Percentiles rank a stretch among this genome's conserved stretches.
These are phyloP conservation scores for Entomophthora muscae DNA, from an alignment of 371 early-diverging fungal species.

Conservation along the genomic window DNA sequence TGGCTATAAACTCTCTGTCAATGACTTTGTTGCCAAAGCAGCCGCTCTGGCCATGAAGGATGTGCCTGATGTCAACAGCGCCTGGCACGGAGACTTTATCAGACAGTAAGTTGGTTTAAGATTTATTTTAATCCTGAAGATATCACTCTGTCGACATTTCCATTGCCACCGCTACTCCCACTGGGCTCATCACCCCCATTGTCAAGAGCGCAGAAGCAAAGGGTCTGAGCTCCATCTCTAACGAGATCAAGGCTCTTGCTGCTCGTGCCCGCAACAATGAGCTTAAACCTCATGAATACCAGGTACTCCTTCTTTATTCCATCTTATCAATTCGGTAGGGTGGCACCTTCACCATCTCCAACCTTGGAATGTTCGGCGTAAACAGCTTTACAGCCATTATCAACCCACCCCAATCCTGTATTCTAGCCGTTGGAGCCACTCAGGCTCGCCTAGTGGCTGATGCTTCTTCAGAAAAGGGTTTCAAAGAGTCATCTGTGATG, in stretches of 20 bases:
- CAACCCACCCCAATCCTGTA: slow-evolving; percentile 91
- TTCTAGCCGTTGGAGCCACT: slow-evolving; percentile 81
- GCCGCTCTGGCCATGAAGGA: slow-evolving; percentile 74
- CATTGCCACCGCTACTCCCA: slow-evolving; percentile 88
- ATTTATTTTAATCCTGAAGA: slow-evolving; percentile 16
- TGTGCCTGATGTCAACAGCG: slow-evolving; percentile 90
- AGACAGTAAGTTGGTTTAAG: slow-evolving; percentile 42
- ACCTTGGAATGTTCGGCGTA: slow-evolving; percentile 95
- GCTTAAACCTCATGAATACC: slow-evolving; percentile 89
- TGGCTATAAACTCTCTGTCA: slow-evolving; percentile 90
- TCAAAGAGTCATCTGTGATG: slow-evolving; percentile 22
- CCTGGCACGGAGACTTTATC: slow-evolving; percentile 88
- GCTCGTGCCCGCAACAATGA: slow-evolving; percentile 72
- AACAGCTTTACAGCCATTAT: slow-evolving; percentile 92
- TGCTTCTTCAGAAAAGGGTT: slow-evolving; percentile 16
- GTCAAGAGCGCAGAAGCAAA: slow-evolving; percentile 62
- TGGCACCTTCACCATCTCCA: slow-evolving; percentile 94
- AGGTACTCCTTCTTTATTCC: slow-evolving; percentile 21
- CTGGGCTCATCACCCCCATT: slow-evolving; percentile 94
- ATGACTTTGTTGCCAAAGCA: slow-evolving; percentile 96
- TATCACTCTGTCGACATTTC: slow-evolving; percentile 85
- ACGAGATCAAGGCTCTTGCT: slow-evolving; percentile 72
- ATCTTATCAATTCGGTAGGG: slow-evolving; percentile 20
- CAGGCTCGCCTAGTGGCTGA: slow-evolving; percentile 71
- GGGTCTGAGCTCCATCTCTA: slow-evolving; percentile 75